A percentile compares a stretch with the other conserved stretches of the same genome.
These are phyloP conservation scores for Fragosphaeria purpurea DNA, from an alignment of 2,329 filamentous ascomycete genomes.

Conservation along the genomic window DNA sequence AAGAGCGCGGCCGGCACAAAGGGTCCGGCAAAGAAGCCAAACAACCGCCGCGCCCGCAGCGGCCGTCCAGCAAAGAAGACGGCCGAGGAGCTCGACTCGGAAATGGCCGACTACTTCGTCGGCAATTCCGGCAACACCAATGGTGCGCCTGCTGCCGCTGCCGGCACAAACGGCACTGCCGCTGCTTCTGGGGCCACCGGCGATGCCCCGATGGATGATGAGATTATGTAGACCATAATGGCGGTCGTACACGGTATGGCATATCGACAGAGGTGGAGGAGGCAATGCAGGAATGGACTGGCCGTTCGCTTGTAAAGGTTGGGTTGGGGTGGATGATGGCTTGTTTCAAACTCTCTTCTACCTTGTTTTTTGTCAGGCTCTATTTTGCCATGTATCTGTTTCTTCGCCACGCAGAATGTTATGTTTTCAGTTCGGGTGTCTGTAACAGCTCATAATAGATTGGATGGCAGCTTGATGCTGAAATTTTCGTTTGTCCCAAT, in stretches of 20 bases:
- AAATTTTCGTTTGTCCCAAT: too few relatives aligned
- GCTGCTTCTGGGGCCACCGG: constrained; percentile 35
- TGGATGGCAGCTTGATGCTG: too few relatives aligned
- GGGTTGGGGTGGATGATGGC: too few relatives aligned
- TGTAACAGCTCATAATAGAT: too few relatives aligned
- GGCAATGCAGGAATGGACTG: background rate
- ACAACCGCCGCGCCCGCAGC: constrained; percentile 41
- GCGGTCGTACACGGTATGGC: background rate
- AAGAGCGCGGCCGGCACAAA: constrained; percentile 32
- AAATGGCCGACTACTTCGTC: constrained; percentile 94
- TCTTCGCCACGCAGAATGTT: too few relatives aligned
- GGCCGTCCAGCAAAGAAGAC: constrained; percentile 74
- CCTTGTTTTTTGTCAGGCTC: too few relatives aligned
- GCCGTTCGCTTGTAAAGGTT: too few relatives aligned
- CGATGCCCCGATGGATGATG: constrained; percentile 58
- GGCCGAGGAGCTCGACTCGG: constrained; percentile 86
- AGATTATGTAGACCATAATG: constrained; percentile 36
- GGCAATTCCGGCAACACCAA: constrained; percentile 30
- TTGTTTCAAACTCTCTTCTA: too few relatives aligned
- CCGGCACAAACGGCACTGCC: constrained; percentile 25
- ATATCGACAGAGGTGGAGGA: background rate
- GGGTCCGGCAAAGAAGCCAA: constrained; percentile 40
- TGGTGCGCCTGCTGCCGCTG: constrained; percentile 32
- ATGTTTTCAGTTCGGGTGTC: too few relatives aligned
- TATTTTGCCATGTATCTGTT: too few relatives aligned